Evolutionary conservation across 2,329 filamentous ascomycete species (phyloP).

Genomic region (Cladosporium cucumerinum): DNA sequence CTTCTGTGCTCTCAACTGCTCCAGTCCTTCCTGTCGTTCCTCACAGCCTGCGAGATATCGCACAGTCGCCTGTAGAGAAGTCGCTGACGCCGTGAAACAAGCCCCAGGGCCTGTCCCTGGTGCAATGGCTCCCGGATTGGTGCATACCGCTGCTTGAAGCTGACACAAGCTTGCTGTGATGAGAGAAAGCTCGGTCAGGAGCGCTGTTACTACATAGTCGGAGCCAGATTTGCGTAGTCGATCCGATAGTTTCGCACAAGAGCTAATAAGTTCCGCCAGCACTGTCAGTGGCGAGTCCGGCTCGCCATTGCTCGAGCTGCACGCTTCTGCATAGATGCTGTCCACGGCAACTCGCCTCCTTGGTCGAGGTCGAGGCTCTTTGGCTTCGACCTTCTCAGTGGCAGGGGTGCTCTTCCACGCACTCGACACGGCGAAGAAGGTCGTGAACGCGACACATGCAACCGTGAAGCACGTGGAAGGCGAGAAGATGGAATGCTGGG

Average conservation of each 20-base stretch:
- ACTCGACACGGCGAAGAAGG: conserved; percentile 23
- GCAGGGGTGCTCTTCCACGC: conserved; percentile 20
- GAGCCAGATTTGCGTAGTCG: conserved; percentile 12
- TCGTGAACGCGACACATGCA: conserved; percentile 27
- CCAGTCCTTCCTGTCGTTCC: conserved; percentile 6
- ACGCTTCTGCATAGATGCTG: conserved; percentile 19
- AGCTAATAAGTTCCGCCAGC: conserved; percentile 18
- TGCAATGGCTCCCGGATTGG: conserved; percentile 6
- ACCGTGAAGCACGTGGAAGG: conserved; percentile 27
- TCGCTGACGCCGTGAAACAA: conserved; percentile 14
- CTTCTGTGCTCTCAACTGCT: conserved; percentile 24
- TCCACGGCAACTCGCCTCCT: conserved; percentile 21
- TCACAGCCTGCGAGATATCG: not conserved
- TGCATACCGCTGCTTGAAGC: conserved; percentile 19
- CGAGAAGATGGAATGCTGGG: conserved; percentile 20
- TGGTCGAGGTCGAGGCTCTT: conserved; percentile 13
- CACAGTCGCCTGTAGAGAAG: conserved; percentile 8
- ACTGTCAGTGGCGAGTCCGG: conserved; percentile 15
- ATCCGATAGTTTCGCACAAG: conserved; percentile 18
- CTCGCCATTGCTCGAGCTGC: conserved; percentile 6
- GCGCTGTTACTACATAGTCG: not conserved
- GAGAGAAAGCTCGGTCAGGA: conserved; percentile 22
- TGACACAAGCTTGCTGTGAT: conserved; percentile 23
- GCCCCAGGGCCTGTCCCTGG: conserved; percentile 12
- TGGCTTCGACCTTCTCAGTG: not conserved